Evolutionary conservation across 2,329 filamentous ascomycete genomes (phyloP), one percentile per base, ranked within the genome.

Genomic region (Fusarium protoensiforme): DNA sequence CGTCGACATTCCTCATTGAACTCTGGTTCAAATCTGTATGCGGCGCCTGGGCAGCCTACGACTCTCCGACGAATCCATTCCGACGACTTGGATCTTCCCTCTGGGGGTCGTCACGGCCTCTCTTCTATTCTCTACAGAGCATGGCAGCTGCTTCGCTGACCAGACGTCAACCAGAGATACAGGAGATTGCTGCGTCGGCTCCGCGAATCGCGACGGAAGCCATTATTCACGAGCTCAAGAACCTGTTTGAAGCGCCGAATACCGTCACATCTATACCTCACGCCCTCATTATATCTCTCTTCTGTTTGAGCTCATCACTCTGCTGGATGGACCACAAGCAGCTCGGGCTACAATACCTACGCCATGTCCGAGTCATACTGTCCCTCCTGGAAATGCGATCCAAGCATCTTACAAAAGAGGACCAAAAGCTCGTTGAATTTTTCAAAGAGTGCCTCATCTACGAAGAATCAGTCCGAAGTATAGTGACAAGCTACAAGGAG

Each of bases 11-110:
- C 10, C 22, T 75, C 0, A 71, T 75, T 0, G 73, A 75, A 20
- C 63, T 75, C 1, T 75, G 73, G 73, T 75, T 75, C 61, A 73
- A 75, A 10, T 75, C 73, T 1, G 73, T 75, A 2, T 75, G 73
- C 36, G 68, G 73, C 4, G 67, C 71, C 6, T 75, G 73, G 73
- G 73, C 73, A 48, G 73, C 73, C 8, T 75, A 75, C 20, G 73
- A 75, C 31, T 75, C 73, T 0, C 73, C 73, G 0, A 51, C 38
- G 10, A 75, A 75, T 31, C 73, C 73, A 0, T 75, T 75, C 10
- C 73, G 73, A 11, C 60, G 41, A 1, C 39, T 75, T 0, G 71
- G 70, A 0, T 75, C 73, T 0, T 75, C 70, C 0, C 35, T 75
- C 2, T 75, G 73, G 73, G 38, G 61, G 0, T 72, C 71, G 0